Conservation (phyloP, 177 flowering plant species). For the Vitis hybrid region DNA sequence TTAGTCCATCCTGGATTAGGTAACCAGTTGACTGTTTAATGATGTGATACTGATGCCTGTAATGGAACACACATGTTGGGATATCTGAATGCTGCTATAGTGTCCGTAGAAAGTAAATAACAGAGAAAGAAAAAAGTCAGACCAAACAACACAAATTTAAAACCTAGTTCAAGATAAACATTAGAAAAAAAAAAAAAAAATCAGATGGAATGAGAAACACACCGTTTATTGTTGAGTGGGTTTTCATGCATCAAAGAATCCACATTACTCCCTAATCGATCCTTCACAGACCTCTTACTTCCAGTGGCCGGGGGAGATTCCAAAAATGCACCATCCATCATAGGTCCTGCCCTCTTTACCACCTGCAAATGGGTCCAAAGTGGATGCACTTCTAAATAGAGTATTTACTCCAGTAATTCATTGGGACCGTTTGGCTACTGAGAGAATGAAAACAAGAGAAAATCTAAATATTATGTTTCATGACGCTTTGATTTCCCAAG, state of each 20-base stretch:
- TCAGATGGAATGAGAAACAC: neutral
- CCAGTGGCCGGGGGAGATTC: conserved; percentile 39
- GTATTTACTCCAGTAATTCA: neutral
- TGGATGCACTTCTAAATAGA: neutral
- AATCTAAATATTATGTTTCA: neutral
- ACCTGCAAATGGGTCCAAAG: conserved; percentile 33
- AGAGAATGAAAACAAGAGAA: neutral
- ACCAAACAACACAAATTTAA: neutral
- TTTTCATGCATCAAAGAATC: conserved; percentile 29
- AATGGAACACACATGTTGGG: neutral
- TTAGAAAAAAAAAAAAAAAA: neutral
- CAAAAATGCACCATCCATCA: conserved; percentile 29
- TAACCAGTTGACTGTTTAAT: too few species aligned
- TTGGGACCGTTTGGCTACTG: neutral
- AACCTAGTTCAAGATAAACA: neutral
- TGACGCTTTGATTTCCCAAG: neutral
- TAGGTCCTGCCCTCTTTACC: conserved; percentile 52
- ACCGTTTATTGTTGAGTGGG: conserved; percentile 51
- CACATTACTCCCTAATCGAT: conserved; percentile 59
- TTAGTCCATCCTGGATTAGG: too few species aligned
- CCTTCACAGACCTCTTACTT: conserved; percentile 65
- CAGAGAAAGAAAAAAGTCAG: neutral
- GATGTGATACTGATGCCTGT: too few species aligned
- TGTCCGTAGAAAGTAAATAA: neutral
- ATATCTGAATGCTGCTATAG: neutral